Base-by-base conservation (phyloP, 495 filamentous ascomycete genomes). In the Penicillium nucicola region DNA sequence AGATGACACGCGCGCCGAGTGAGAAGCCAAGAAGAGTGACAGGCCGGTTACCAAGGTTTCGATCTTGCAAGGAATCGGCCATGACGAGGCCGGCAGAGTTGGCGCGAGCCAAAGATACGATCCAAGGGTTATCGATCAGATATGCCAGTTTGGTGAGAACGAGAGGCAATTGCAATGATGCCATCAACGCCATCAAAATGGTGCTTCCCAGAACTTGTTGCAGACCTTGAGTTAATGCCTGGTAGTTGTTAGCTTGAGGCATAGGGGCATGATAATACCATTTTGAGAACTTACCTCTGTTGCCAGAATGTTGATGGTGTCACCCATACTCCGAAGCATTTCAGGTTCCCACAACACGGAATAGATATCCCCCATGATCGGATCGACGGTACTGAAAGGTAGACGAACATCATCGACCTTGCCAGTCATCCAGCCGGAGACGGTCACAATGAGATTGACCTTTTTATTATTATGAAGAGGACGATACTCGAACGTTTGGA, bases 271-370 rank as follows among this genome's bases (percentile, higher is more conserved):
- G 4, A 13, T 15, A 6, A 1, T 28, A n/a, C n/a, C n/a, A n/a
- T n/a, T 8, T 25, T 33, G 2, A 11, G 3, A n/a, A 48, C 79
- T 72, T 72, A 95, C 90, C 83, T 99, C 93, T 34, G 95, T 97
- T 46, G 95, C 93, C 39, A 99, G 77, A 66, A 99, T 97, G 57
- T 96, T 96, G 57, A 99, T 97, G 18, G 93, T 99, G 46, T 90
- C 86, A 77, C 93, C 93, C 88, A 96, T 97, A 62, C 87, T 93
- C 39, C 81, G 86, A 55, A 99, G 79, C 92, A 99, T 95, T 57
- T 99, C 93, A 4, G 93, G 95, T 67, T 99, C 93, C 95, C 95
- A 99, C 45, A 92, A 76, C 8, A 99, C 84, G 0, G 95, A 97
- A 70, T 97, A 99, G 17, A 99, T 81, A 71, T 99, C 93, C 28